Evolutionary conservation across 805 yeast genomes (phyloP), one percentile per base, ranked within the genome.

Genomic region (Sugiyamaella valdiviana): DNA sequence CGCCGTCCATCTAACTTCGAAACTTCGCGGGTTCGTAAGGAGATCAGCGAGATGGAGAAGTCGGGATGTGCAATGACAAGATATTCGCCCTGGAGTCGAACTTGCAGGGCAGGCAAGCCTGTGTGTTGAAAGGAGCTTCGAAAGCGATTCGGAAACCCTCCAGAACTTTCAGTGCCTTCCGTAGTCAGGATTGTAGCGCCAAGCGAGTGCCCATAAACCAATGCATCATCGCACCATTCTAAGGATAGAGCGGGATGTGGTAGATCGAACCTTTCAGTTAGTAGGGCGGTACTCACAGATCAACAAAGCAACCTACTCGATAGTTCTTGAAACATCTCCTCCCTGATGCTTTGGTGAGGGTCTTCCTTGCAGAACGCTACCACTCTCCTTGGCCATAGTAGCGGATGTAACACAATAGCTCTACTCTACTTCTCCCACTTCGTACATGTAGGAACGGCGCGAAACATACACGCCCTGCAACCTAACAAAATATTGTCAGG

Each of bases 31-130:
- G 24, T 43, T 1, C 23, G 32, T 3, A 47, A 40, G 29, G 47
- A 42, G 17, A 55, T 32, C 15, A 56, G 36, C 3, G 61, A 43
- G 10, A 59, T 46, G 3, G 60, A 43, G 43, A 42, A 39, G 36
- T 57, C 56, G 2, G 58, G 55, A 36, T 59, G 63, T 6, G 45
- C 58, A 1, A 56, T 57, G n/a, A 56, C 61, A 12, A 57, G 14
- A 17, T 41, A 42, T 1, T 43, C 41, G 16, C 46, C 52, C 12
- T 39, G 22, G 15, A 44, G 29, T 17, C 54, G 36, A 9, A 56
- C 41, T 3, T 46, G 45, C 22, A 46, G 50, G 5, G 49, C 53
- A 1, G 51, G 49, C 14, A 20, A 45, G 1, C 62, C 62, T 32
- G 53, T 17, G 36, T 57, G 52, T n/a, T 45, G 48, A 16, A 37